Evolutionary conservation across 1,284 basidiomycete genomes (phyloP).

Genomic region (Ganoderma meredithae): DNA sequence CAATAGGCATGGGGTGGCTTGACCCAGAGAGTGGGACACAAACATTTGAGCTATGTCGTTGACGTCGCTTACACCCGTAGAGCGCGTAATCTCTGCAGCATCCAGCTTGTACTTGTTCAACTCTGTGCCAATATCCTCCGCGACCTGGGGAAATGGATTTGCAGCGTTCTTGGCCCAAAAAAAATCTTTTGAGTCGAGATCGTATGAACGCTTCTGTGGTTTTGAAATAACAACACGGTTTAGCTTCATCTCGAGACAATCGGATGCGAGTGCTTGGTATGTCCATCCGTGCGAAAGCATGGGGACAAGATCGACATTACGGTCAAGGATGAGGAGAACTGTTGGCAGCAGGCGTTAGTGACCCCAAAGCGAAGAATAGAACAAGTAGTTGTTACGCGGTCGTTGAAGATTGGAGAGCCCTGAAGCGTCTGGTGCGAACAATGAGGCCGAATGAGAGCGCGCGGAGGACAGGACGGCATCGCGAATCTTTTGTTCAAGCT

Average conservation of each 20-base stretch:
- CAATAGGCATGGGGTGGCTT: constrained; percentile 8
- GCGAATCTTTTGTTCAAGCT: constrained; percentile 91
- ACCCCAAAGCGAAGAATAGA: constrained; percentile 11
- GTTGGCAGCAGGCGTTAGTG: constrained; percentile 7
- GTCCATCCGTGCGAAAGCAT: constrained; percentile 99
- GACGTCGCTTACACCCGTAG: constrained; percentile 95
- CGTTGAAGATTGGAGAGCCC: constrained; percentile 81
- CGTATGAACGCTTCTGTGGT: constrained; percentile 89
- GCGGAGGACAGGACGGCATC: constrained; percentile 90
- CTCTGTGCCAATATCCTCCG: constrained; percentile 96
- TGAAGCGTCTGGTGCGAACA: constrained; percentile 78
- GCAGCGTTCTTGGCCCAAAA: constrained; percentile 99
- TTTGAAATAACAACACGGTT: constrained; percentile 88
- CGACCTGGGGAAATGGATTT: constrained; percentile 98
- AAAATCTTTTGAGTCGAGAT: constrained; percentile 98
- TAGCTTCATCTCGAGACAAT: constrained; percentile 96
- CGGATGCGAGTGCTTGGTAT: constrained; percentile 97
- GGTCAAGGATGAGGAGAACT: constrained; percentile 94
- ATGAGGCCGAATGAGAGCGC: constrained; percentile 60
- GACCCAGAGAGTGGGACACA: constrained; percentile 41
- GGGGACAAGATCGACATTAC: constrained; percentile 95
- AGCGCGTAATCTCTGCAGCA: constrained; percentile 96
- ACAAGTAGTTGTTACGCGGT: constrained; percentile 62
- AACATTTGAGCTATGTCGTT: constrained; percentile 95
- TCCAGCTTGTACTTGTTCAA: constrained; percentile 96